phyloP scores from a whole-genome alignment of 2,329 filamentous ascomycete species.

The Aureobasidium pullulans region DNA sequence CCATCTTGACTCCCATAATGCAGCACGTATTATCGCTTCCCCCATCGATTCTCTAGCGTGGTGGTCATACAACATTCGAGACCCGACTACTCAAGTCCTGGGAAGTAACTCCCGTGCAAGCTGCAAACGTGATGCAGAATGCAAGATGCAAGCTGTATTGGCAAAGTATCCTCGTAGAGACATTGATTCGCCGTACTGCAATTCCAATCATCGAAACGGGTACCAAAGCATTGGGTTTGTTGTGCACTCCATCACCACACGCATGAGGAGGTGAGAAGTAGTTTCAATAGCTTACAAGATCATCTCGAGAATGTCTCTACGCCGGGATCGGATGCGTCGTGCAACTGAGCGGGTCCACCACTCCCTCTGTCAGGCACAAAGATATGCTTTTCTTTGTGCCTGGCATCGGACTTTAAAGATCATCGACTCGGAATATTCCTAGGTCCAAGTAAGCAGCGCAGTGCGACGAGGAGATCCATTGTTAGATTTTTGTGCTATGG shows the following conservation, averaged over 20 bases:
- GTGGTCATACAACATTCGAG: neutral
- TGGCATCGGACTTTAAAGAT: neutral
- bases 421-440: neutral
- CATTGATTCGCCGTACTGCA: neutral
- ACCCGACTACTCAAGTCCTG: neutral
- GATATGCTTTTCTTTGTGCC: neutral
- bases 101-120: neutral
- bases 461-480: neutral
- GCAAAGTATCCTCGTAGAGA: neutral
- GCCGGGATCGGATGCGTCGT: neutral
- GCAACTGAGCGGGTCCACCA: neutral
- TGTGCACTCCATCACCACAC: neutral
- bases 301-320: neutral
- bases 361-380: constrained; percentile 5
- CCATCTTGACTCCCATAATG: neutral
- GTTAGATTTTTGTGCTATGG: neutral
- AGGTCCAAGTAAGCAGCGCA: neutral
- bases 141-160: constrained; percentile 12
- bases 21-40: neutral
- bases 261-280: neutral
- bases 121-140: neutral
- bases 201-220: neutral
- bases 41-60: neutral
- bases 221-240: neutral
- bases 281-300: neutral